phyloP scores from a whole-genome alignment of 192 early-diverging fungal genomes.

The Backusella australiensis region DNA sequence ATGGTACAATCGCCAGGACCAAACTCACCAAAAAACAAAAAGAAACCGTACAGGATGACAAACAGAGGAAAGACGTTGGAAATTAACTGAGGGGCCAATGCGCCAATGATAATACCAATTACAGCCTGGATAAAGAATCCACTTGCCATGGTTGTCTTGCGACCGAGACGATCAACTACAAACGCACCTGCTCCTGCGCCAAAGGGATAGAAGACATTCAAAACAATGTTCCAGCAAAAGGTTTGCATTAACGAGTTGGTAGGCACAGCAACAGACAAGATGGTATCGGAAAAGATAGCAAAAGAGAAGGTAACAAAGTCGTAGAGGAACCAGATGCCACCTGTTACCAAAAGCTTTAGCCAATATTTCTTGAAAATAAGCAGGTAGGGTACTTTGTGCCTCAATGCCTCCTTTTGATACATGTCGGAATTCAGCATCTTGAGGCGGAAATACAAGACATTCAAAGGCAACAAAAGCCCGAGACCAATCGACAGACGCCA shows the following conservation, averaged over 20 bases:
- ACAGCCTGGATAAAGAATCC: conserved; percentile 50
- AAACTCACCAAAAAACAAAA: conserved; percentile 51
- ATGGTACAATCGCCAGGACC: conserved; percentile 52
- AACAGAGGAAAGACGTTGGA: conserved; percentile 41
- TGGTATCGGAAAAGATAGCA: conserved; percentile 33
- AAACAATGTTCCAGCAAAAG: conserved; percentile 47
- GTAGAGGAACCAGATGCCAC: conserved; percentile 45
- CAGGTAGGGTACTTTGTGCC: conserved; percentile 45
- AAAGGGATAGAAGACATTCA: conserved; percentile 52
- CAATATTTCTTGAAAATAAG: conserved; percentile 50
- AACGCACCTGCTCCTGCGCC: conserved; percentile 47
- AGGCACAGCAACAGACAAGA: conserved; percentile 24
- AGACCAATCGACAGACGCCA: conserved; percentile 56
- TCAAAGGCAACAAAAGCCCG: conserved; percentile 43
- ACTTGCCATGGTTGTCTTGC: conserved; percentile 48
- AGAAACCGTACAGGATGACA: conserved; percentile 56
- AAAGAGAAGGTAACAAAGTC: conserved; percentile 38
- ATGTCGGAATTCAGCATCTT: conserved; percentile 55
- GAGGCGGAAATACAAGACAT: conserved; percentile 52
- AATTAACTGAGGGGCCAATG: conserved; percentile 36
- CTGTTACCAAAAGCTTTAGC: conserved; percentile 48
- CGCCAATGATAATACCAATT: conserved; percentile 43
- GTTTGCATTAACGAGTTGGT: conserved; percentile 45
- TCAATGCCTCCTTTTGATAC: conserved; percentile 49
- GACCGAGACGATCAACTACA: conserved; percentile 41